These are phyloP conservation scores for Comarum palustre DNA, from an alignment of 306 rosid genomes.

Conservation along the genomic window DNA sequence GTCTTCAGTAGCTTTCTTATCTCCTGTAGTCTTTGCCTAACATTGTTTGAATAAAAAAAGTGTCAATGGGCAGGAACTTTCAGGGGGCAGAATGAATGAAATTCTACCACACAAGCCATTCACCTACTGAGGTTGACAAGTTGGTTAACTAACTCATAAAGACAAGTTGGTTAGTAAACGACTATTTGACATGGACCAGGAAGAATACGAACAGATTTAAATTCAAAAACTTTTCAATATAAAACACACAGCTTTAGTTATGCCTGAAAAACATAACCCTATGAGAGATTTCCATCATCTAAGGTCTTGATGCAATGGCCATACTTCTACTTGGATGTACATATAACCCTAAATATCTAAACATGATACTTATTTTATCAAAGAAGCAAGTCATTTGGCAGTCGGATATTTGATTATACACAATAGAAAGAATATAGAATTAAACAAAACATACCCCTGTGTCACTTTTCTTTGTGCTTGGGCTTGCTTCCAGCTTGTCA, in stretches of 20 bases:
- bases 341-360: neutral
- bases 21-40: conserved; percentile 47
- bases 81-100: neutral
- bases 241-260: neutral
- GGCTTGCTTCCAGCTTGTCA: conserved; percentile 42
- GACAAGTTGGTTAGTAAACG: neutral
- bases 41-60: conserved; percentile 21
- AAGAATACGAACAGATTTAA: neutral
- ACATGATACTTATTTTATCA: neutral
- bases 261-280: neutral
- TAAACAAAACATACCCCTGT: conserved; percentile 38
- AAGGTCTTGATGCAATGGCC: neutral
- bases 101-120: neutral
- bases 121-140: neutral
- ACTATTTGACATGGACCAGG: neutral
- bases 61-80: conserved; percentile 20
- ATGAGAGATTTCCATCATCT: neutral
- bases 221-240: neutral
- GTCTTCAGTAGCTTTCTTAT: conserved; percentile 47
- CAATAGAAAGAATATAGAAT: neutral
- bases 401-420: neutral
- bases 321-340: neutral
- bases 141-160: neutral
- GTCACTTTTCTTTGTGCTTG: conserved; percentile 50
- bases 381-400: neutral